Percentiles rank a stretch among this genome's conserved stretches.
These are phyloP conservation scores for Eremothecium gossypii DNA, from an alignment of 1,139 yeast genomes.

Conservation along the genomic window DNA sequence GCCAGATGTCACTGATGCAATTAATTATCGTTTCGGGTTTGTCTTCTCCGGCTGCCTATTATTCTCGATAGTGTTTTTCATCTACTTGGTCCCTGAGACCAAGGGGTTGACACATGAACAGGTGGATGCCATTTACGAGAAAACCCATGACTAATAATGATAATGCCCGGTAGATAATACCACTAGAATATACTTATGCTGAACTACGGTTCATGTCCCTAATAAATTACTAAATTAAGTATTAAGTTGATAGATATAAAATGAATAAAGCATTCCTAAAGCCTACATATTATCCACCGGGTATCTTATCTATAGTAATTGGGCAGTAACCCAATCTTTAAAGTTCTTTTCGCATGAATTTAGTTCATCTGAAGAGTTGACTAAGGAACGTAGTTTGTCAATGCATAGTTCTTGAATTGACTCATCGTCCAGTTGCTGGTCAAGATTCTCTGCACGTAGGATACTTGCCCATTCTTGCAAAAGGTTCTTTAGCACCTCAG, in stretches of 20 bases:
- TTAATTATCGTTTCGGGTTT: conserved; percentile 54
- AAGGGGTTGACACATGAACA: conserved; percentile 61
- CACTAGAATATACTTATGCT: too few relatives aligned
- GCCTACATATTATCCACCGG: too few relatives aligned
- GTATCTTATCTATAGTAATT: conserved; percentile 1
- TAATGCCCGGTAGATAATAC: neutral
- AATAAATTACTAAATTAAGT: too few relatives aligned
- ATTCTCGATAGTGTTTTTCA: conserved; percentile 49
- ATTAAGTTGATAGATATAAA: too few relatives aligned
- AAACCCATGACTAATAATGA: neutral
- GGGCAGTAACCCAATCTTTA: conserved; percentile 4
- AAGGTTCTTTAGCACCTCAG: conserved; percentile 43
- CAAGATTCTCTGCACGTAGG: conserved; percentile 35
- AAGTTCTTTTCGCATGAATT: neutral
- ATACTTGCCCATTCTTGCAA: conserved; percentile 53
- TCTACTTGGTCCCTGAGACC: conserved; percentile 59
- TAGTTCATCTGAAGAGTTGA: conserved; percentile 1
- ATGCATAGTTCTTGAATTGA: conserved; percentile 4
- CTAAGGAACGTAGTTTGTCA: neutral
- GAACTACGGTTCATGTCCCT: too few relatives aligned
- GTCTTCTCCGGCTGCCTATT: conserved; percentile 60
- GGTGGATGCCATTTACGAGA: conserved; percentile 34
- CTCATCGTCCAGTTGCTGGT: conserved; percentile 4
- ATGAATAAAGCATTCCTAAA: too few relatives aligned
- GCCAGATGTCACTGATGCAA: conserved; percentile 48